phyloP scores from a whole-genome alignment of 2,329 filamentous ascomycete species.

The Fusarium guadeloupense region DNA sequence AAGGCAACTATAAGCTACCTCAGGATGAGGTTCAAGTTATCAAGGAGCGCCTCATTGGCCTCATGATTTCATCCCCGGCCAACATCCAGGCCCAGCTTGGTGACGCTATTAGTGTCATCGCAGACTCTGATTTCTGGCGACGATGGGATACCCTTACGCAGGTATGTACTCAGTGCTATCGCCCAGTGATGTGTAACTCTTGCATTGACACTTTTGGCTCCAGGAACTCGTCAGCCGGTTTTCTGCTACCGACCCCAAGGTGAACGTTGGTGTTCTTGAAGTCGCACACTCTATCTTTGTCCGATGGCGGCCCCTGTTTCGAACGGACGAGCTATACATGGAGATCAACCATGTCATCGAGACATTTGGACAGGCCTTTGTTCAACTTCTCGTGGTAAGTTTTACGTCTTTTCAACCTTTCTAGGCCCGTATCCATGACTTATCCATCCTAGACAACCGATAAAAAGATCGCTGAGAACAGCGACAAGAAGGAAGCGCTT shows the following conservation, averaged over 20 bases:
- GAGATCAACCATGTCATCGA: constrained; percentile 96
- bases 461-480: constrained; percentile 76
- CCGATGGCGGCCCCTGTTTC: constrained; percentile 92
- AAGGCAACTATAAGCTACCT: constrained; percentile 91
- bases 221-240: constrained; percentile 89
- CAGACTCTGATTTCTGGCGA: constrained; percentile 96
- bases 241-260: constrained; percentile 79
- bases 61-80: constrained; percentile 93
- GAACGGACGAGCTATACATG: constrained; percentile 89
- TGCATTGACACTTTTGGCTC: constrained; percentile 14
- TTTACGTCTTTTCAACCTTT: background rate
- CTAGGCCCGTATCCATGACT: constrained; percentile 23
- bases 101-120: constrained; percentile 96
- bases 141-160: constrained; percentile 95
- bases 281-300: constrained; percentile 98
- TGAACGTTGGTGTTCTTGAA: constrained; percentile 94
- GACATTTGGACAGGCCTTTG: constrained; percentile 85
- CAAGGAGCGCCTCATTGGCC: constrained; percentile 92
- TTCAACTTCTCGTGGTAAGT: constrained; percentile 78
- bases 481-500: constrained; percentile 77
- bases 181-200: background rate
- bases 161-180: constrained; percentile 55
- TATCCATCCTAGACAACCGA: constrained; percentile 66
- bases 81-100: constrained; percentile 93
- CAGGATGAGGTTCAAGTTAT: constrained; percentile 85